Percentiles rank a stretch among this genome's conserved stretches.
Evolutionary conservation across 2,329 filamentous ascomycete species (phyloP).

Genomic region (Xylaria digitata): DNA sequence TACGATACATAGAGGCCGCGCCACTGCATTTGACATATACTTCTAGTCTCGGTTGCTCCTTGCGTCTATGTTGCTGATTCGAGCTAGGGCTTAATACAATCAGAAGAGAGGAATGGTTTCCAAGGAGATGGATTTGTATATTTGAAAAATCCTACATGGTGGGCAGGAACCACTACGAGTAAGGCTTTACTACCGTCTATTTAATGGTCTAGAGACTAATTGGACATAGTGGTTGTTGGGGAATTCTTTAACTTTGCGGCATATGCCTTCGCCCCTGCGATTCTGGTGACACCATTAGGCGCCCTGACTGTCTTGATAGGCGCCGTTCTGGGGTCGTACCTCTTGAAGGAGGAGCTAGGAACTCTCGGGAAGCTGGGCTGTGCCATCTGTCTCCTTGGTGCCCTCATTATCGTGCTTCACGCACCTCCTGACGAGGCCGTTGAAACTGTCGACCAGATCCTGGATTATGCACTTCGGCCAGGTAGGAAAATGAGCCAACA

Average conservation of each 20-base stretch:
- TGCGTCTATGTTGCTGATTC: conserved; percentile 33
- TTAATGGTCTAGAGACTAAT: conserved; percentile 19
- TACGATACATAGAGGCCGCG: conserved; percentile 55
- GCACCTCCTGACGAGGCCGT: conserved; percentile 95
- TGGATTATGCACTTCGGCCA: conserved; percentile 89
- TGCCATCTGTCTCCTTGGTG: conserved; percentile 94
- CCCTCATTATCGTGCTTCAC: conserved; percentile 96
- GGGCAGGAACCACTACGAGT: conserved; percentile 93
- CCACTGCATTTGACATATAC: not conserved
- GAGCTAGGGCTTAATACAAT: conserved; percentile 84
- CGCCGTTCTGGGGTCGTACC: conserved; percentile 93
- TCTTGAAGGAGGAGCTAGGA: conserved; percentile 90
- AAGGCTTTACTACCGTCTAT: conserved; percentile 52
- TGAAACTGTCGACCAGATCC: conserved; percentile 88
- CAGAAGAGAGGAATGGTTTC: conserved; percentile 91
- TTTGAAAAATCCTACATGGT: conserved; percentile 95
- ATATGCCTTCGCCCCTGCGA: conserved; percentile 98
- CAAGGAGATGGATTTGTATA: conserved; percentile 97
- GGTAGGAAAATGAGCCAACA: conserved; percentile 65
- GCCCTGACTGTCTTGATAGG: conserved; percentile 95
- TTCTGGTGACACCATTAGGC: conserved; percentile 93
- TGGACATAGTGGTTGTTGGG: conserved; percentile 79
- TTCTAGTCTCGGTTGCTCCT: conserved; percentile 10
- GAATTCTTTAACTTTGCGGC: conserved; percentile 98
- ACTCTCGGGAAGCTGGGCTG: conserved; percentile 92